These are phyloP conservation scores for Bruguiera gymnorhiza DNA, from an alignment of 345 rosid genomes.

Conservation along the genomic window DNA sequence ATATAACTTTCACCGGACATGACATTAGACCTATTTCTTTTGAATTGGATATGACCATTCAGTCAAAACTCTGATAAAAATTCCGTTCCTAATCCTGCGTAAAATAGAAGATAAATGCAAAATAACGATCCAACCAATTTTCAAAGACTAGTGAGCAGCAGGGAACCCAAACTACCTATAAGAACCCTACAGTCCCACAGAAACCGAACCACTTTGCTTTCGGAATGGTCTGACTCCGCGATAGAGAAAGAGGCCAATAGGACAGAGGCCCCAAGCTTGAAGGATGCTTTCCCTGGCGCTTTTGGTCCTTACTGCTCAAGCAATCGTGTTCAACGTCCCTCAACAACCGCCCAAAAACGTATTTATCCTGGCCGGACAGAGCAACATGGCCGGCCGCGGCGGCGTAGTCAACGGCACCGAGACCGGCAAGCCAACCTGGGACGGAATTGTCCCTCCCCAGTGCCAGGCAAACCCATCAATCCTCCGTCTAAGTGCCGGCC, in stretches of 20 bases:
- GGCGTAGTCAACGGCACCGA: constrained; percentile 17
- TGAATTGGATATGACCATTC: too few species aligned
- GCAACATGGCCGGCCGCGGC: constrained; percentile 39
- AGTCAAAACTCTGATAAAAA: too few species aligned
- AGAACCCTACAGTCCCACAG: not conserved
- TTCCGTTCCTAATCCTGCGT: too few species aligned
- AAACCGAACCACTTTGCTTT: not conserved
- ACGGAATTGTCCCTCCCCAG: constrained; percentile 25
- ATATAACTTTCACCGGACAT: too few species aligned
- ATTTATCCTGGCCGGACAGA: constrained; percentile 31
- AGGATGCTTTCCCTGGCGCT: constrained; percentile 16
- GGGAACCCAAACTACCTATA: too few species aligned
- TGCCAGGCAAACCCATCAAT: constrained; percentile 30
- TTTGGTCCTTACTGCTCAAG: constrained; percentile 2
- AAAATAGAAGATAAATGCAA: too few species aligned
- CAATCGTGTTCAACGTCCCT: not conserved
- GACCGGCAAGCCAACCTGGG: constrained; percentile 17
- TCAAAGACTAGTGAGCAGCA: too few species aligned
- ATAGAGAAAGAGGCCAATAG: not conserved
- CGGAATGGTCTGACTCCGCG: not conserved
- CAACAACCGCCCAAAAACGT: constrained; percentile 15
- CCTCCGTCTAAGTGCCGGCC: constrained; percentile 13
- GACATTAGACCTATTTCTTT: too few species aligned
- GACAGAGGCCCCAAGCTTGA: not conserved
- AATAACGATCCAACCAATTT: too few species aligned